These are phyloP conservation scores for Glaciozyma martinii DNA, from an alignment of 768 basidiomycete genomes.

Conservation along the genomic window DNA sequence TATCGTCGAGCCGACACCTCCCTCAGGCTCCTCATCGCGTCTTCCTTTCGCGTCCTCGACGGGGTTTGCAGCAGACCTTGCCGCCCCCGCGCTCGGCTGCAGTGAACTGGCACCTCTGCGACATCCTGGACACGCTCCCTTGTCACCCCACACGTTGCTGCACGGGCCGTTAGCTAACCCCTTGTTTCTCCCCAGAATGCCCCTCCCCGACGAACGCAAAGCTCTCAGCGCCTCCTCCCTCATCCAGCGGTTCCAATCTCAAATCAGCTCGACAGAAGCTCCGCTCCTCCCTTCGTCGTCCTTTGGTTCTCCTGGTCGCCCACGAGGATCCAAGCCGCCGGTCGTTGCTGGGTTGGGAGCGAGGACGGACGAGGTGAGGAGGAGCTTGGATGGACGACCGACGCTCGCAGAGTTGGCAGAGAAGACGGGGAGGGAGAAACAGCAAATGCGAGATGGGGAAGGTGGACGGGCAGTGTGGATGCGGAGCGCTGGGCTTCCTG, in stretches of 20 bases:
- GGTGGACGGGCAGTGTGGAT: background rate
- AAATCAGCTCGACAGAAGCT: background rate
- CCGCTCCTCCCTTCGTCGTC: slow-evolving; percentile 9
- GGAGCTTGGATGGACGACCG: background rate
- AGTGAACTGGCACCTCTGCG: no score
- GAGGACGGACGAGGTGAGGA: background rate
- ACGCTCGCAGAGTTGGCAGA: background rate
- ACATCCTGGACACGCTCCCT: no score
- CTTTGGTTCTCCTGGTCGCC: slow-evolving; percentile 7
- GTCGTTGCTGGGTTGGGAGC: background rate
- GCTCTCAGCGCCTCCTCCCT: slow-evolving; percentile 11
- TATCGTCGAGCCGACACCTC: background rate
- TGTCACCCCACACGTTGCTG: no score
- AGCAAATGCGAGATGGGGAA: background rate
- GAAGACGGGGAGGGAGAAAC: background rate
- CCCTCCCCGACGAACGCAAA: slow-evolving; percentile 10
- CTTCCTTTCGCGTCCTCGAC: no score
- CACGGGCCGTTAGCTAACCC: background rate
- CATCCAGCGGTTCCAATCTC: slow-evolving; percentile 18
- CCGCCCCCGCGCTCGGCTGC: no score
- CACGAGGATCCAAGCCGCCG: background rate
- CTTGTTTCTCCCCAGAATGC: background rate
- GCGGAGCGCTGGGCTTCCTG: background rate
- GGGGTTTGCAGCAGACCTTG: no score
- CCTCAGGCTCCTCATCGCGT: background rate